A percentile compares a stretch with the other conserved stretches of the same genome.
phyloP scores from a whole-genome alignment of 352 stramenopile genomes.

The Globisporangium spinosum region DNA sequence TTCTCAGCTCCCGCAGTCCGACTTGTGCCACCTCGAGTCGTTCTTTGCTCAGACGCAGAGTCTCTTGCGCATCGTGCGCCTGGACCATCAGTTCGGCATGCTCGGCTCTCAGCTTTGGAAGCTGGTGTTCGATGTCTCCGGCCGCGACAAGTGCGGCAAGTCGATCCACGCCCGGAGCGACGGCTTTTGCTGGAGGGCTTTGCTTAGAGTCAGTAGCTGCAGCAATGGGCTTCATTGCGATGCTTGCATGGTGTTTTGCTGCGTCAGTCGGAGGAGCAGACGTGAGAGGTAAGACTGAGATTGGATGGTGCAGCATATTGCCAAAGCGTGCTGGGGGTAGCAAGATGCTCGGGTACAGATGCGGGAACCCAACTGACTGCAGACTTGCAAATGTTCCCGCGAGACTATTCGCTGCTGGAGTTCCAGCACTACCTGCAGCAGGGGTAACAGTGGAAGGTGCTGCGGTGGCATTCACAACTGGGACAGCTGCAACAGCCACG shows the following conservation, averaged over 20 bases:
- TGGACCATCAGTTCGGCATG: constrained; percentile 68
- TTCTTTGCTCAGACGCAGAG: constrained; percentile 59
- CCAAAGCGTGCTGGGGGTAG: constrained; percentile 24
- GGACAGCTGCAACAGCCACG: background rate
- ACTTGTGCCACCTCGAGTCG: constrained; percentile 50
- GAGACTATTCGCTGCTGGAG: constrained; percentile 8
- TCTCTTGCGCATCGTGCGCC: constrained; percentile 60
- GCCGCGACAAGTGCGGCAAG: constrained; percentile 56
- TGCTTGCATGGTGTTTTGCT: background rate
- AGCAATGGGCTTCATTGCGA: background rate
- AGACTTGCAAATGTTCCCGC: constrained; percentile 28
- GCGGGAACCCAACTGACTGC: constrained; percentile 36
- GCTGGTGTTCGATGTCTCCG: constrained; percentile 62
- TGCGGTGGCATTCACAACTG: background rate
- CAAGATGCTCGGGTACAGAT: constrained; percentile 64
- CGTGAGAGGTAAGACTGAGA: constrained; percentile 16
- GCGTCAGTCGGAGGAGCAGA: background rate
- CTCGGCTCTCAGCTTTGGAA: constrained; percentile 69
- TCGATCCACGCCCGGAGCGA: constrained; percentile 44
- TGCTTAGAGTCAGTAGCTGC: constrained; percentile 1
- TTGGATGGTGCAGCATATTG: constrained; percentile 19
- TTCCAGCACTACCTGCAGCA: background rate
- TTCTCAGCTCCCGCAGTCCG: constrained; percentile 54
- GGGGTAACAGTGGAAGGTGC: constrained; percentile 9
- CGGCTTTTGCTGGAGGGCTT: constrained; percentile 9